Evolutionary conservation across 2,329 filamentous ascomycete species (phyloP), one percentile per base, ranked within the genome.

Genomic region (Fusarium miscanthi): DNA sequence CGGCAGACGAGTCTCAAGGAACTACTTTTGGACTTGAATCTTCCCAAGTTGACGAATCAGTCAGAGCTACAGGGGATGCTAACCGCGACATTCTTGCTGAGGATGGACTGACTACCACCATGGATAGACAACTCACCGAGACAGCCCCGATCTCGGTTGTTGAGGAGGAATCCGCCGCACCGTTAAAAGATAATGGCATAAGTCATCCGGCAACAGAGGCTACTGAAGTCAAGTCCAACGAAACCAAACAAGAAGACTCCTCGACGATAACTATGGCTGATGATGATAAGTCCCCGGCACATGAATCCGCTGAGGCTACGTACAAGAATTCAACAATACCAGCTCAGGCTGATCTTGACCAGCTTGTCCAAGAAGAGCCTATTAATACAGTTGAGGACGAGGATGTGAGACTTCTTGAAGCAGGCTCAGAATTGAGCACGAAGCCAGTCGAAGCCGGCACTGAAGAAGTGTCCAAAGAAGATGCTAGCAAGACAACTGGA

Each of bases 1-100:
- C 75, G 21, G 21, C 74, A 25, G 75, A 79, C 27, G 64, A 74
- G 37, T 77, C 77, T 7, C 78, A 81, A 61, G 69, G 69, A 35
- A 66, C 57, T 21, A 53, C 68, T n/a, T 62, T 66, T 25, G 75
- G 66, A 21, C 38, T 65, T 23, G 74, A 77, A 30, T 56, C 76
- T 33, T 75, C 73, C 5, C 79, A 81, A 51, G 31, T 63, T 27
- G 73, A 76, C n/a, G 73, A 75, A 41, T 37, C 60, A 30, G 23
- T 46, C 27, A n/a, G 40, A 14, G 37, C 54, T 25, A 25, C 58
- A 11, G 25, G 68, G 31, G 46, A 61, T 25, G 27, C 45, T 21
- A 59, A 35, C 48, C 53, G 30, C 13, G 65, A 63, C 11, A 9
- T 45, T 33, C 8, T 43, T 31, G 31, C n/a, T 13, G 31, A 67